phyloP scores from a whole-genome alignment of 148 eudicot species.

The Suaeda aralocaspica region DNA sequence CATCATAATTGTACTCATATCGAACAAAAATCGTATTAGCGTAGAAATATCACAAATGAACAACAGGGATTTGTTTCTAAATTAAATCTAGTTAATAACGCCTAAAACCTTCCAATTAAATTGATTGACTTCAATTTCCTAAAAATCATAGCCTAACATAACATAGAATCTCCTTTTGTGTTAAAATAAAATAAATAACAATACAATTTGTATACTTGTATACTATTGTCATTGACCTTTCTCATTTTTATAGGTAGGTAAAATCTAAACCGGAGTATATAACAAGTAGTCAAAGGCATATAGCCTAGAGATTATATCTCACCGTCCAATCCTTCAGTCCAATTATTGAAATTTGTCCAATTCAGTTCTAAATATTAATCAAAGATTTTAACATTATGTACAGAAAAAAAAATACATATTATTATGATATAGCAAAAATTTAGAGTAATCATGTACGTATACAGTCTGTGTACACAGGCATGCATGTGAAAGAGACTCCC shows the following conservation, averaged over 20 bases:
- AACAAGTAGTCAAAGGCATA: background rate
- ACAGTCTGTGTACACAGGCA: constrained; percentile 18
- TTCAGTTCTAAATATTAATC: background rate
- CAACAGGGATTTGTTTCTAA: too few species aligned
- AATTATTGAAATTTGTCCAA: background rate
- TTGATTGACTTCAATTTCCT: too few species aligned
- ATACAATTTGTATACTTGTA: too few species aligned
- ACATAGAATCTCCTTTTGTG: too few species aligned
- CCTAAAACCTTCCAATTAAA: too few species aligned
- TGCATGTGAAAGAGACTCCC: constrained; percentile 28
- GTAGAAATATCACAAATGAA: too few species aligned
- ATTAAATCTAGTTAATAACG: too few species aligned
- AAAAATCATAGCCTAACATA: too few species aligned
- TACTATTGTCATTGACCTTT: background rate
- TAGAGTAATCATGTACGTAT: constrained; percentile 3
- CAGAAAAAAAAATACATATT: too few species aligned
- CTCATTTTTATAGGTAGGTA: background rate
- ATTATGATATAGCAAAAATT: background rate
- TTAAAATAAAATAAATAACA: too few species aligned
- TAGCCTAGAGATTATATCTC: background rate
- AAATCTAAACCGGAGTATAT: background rate
- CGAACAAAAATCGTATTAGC: too few species aligned
- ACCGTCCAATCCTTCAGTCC: background rate
- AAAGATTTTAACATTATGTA: background rate
- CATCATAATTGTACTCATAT: too few species aligned